Base-by-base conservation (phyloP, 2,329 filamentous ascomycete species). In the Periglandula ipomoeae region DNA sequence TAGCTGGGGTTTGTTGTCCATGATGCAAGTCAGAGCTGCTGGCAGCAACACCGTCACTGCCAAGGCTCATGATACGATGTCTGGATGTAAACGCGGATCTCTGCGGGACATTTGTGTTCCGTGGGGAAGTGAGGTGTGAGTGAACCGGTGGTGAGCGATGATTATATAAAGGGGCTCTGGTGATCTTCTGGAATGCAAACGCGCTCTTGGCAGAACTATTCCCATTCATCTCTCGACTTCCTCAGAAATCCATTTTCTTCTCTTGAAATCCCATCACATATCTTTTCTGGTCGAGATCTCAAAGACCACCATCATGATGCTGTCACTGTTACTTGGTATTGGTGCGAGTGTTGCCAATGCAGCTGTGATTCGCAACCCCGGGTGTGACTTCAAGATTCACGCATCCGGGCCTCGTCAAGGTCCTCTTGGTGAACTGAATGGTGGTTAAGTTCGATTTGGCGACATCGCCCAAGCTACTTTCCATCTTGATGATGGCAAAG, bases 381-480 rank as follows among this genome's bases (percentile, higher is more conserved):
- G 52, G 23, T 61, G 59, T 46, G 41, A 53, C 53, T 81, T 83
- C 62, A 66, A 71, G 50, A 58, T 83, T 32, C 70, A 65, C 4
- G 72, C 75, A 32, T 67, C 67, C 34, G 75, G 75, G 17, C 69
- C 65, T 49, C 62, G 67, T 17, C 68, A 70, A 26, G 78, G 80
- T n/a, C 60, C 67, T 4, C 66, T 85, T 38, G 81, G 78, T 10
- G 76, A 85, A 59, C 69, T 85, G 34, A 57, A 52, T 46, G 78
- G 83, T 60, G 82, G 83, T 8, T 82, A 85, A 65, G 71, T 58
- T 37, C 53, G 57, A 42, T 55, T 82, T 40, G 75, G 76, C 34
- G 74, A 75, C 20, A 61, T 77, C 11, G 53, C 65, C 4, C 58
- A 70, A 42, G 71, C 71, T 13, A 67, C 71, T 8, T 85, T 77